Percentiles rank a stretch among this genome's conserved stretches.
Evolutionary conservation across 1,139 yeast species (phyloP).

Genomic region (Kodamaea derodonti): DNA sequence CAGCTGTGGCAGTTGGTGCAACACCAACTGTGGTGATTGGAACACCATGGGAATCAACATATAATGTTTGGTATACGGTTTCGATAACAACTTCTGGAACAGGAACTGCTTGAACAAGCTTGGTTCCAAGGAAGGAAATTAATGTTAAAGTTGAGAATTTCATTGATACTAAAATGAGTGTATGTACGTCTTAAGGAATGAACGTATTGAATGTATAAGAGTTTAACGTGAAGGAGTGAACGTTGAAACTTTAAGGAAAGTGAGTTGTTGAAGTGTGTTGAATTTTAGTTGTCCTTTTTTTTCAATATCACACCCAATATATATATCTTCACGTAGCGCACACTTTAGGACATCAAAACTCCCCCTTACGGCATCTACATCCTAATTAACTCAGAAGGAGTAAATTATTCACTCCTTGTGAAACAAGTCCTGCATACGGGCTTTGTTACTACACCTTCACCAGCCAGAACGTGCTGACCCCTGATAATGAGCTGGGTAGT

Average conservation of each 20-base stretch:
- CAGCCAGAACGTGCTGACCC: not conserved
- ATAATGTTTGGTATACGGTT: slow-evolving; percentile 15
- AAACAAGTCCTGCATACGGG: not conserved
- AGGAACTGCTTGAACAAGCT: slow-evolving; percentile 19
- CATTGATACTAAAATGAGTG: too few species aligned
- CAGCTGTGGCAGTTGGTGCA: slow-evolving; percentile 3
- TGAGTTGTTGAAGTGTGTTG: too few species aligned
- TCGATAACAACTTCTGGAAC: slow-evolving; percentile 18
- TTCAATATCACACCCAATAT: too few species aligned
- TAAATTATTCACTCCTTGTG: too few species aligned
- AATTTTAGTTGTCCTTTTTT: too few species aligned
- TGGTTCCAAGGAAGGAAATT: slow-evolving; percentile 11
- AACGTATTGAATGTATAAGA: not conserved
- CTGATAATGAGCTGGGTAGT: not conserved
- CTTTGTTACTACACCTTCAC: not conserved
- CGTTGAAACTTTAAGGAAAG: too few species aligned
- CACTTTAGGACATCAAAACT: too few species aligned
- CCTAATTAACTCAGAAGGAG: too few species aligned
- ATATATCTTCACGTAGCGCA: too few species aligned
- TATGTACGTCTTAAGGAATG: slow-evolving; percentile 1
- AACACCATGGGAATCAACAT: slow-evolving; percentile 10
- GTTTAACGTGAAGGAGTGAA: not conserved
- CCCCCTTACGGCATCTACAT: not conserved
- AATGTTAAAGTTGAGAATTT: slow-evolving; percentile 12
- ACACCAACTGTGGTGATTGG: slow-evolving; percentile 5